Conservation (phyloP, 768 basidiomycete genomes). For the Ephemerocybe angulata region DNA sequence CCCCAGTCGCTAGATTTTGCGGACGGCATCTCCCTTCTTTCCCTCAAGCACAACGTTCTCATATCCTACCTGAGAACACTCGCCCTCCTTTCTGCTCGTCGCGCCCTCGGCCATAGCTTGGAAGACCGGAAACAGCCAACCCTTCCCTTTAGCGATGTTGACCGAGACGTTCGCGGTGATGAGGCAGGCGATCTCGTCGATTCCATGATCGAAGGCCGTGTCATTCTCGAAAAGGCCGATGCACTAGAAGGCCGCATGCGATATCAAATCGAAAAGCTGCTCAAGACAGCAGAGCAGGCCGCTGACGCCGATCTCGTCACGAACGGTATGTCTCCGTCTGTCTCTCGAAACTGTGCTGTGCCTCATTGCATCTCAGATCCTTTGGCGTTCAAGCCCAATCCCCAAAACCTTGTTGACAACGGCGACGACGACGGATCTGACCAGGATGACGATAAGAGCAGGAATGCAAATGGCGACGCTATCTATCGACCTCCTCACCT, state of each 20-base stretch:
- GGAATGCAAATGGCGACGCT: constrained; percentile 30
- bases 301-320: constrained; percentile 37
- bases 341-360: background rate
- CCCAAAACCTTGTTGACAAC: constrained; percentile 54
- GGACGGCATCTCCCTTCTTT: constrained; percentile 88
- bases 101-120: constrained; percentile 64
- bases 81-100: constrained; percentile 66
- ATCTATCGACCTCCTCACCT: constrained; percentile 85
- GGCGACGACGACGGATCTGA: constrained; percentile 13
- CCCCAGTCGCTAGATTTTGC: constrained; percentile 42
- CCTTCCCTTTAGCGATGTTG: constrained; percentile 47
- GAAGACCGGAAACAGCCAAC: constrained; percentile 44
- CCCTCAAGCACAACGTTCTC: constrained; percentile 80
- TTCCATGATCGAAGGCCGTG: constrained; percentile 71
- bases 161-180: constrained; percentile 53
- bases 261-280: constrained; percentile 95
- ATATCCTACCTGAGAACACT: constrained; percentile 85
- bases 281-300: constrained; percentile 68
- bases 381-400: constrained; percentile 89
- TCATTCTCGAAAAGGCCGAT: constrained; percentile 86
- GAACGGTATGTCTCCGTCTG: constrained; percentile 52
- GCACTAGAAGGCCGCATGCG: constrained; percentile 81
- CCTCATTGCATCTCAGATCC: constrained; percentile 55
- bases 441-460: constrained; percentile 8
- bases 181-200: constrained; percentile 75